Evolutionary conservation across 176 grass and related monocot genomes (phyloP).

Genomic region (Alloteropsis semialata): DNA sequence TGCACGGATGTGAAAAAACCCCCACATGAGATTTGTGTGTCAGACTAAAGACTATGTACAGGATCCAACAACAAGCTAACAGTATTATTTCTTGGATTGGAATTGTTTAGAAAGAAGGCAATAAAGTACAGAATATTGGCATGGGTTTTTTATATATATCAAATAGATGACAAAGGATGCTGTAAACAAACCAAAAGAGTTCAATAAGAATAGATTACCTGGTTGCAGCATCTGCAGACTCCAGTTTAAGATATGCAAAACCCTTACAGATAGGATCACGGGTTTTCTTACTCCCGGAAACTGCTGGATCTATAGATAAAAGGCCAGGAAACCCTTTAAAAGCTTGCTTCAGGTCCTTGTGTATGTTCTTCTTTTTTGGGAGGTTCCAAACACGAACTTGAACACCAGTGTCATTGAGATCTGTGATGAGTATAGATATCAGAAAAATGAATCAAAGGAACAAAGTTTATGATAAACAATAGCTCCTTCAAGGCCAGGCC

Average conservation of each 20-base stretch:
- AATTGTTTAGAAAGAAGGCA: not conserved
- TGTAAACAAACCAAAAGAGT: not conserved
- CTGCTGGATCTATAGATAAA: conserved; percentile 61
- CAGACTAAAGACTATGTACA: not conserved
- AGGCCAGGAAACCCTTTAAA: conserved; percentile 84
- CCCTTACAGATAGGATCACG: conserved; percentile 95
- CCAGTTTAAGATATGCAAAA: conserved; percentile 72
- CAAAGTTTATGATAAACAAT: conserved; percentile 3
- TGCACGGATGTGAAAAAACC: not conserved
- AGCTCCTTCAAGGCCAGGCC: not conserved
- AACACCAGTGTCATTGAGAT: conserved; percentile 28
- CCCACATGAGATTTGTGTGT: not conserved
- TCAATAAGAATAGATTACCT: conserved; percentile 45
- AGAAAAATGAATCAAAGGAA: conserved; percentile 29
- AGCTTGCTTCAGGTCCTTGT: conserved; percentile 77
- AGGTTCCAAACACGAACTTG: conserved; percentile 74
- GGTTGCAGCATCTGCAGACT: conserved; percentile 57
- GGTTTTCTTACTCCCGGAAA: conserved; percentile 79
- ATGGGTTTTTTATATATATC: conserved; percentile 16
- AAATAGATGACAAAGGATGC: not conserved
- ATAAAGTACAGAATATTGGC: not conserved
- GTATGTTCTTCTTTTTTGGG: conserved; percentile 96
- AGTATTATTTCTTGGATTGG: not conserved
- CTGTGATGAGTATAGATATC: conserved; percentile 13
- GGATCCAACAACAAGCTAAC: not conserved